phyloP scores from a whole-genome alignment of 768 basidiomycete genomes.

The Lactifluus echinatus region DNA sequence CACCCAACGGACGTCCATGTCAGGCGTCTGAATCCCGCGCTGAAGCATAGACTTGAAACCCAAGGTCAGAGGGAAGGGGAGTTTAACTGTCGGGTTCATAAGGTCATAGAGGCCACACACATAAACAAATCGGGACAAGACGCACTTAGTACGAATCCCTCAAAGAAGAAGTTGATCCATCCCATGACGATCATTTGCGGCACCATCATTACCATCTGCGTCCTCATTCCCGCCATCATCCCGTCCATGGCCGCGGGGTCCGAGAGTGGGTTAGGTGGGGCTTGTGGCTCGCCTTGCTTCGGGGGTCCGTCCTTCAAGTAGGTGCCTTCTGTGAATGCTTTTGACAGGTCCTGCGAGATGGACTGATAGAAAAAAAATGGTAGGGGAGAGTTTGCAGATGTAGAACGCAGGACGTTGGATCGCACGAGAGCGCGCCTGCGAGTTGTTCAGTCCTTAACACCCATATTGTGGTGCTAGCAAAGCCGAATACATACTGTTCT shows the following conservation, averaged over 20 bases:
- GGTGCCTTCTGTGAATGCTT: conserved; percentile 62
- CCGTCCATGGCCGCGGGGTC: conserved; percentile 94
- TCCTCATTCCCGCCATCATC: conserved; percentile 99
- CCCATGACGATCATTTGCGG: conserved; percentile 99
- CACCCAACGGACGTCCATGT: conserved; percentile 99
- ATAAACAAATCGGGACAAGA: background rate
- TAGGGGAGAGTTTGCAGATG: conserved; percentile 73
- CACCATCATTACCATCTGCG: conserved; percentile 99
- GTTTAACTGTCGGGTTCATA: conserved; percentile 56
- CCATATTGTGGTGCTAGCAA: background rate
- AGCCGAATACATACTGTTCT: conserved; percentile 70
- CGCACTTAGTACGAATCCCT: conserved; percentile 95
- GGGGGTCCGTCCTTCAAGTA: conserved; percentile 85
- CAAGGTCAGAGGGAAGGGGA: conserved; percentile 93
- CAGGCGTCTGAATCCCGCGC: conserved; percentile 87
- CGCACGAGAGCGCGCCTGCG: conserved; percentile 68
- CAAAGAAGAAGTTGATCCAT: conserved; percentile 99
- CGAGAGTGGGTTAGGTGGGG: conserved; percentile 73
- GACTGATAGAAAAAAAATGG: conserved; percentile 64
- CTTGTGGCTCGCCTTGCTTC: conserved; percentile 44
- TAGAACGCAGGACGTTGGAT: conserved; percentile 75
- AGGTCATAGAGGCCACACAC: background rate
- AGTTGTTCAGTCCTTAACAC: background rate
- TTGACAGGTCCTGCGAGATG: conserved; percentile 65
- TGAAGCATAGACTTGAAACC: conserved; percentile 99